Evolutionary conservation across 306 rosid species (phyloP), one percentile per base, ranked within the genome.

Genomic region (Castanea mollissima): DNA sequence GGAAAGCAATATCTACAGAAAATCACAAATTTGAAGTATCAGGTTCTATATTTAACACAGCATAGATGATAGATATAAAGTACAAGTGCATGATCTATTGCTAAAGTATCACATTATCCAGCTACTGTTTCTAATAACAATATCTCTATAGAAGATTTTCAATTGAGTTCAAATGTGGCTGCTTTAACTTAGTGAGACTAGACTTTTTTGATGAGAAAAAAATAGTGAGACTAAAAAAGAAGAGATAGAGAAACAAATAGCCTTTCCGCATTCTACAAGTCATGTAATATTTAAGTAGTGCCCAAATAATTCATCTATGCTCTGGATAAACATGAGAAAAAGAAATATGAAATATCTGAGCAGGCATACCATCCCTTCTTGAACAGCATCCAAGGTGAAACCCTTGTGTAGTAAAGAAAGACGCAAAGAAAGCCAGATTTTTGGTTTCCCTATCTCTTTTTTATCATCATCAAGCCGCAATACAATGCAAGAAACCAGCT

Each of bases 381-480:
- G 96, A 83, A 88, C 82, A 81, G 83, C 87, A 38, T 93, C 98
- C 80, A 95, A 82, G 72, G 79, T 85, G 78, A 86, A 85, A 85
- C 88, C 89, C 83, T 93, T 91, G 86, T 95, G 85, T 85, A 95
- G 83, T 85, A 85, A 78, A 16, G 99, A 95, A 77, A 95, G 95
- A 35, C 93, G 86, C 89, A 95, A 84, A 76, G 99, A 95, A 83
- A 95, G 94, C 97, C 97, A 95, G 74, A 95, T 88, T 90, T 93
- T 95, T 71, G 90, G 84, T 79, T 81, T 93, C 72, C 92, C 92
- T 55, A 78, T 89, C 72, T 95, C 98, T 83, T 88, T 95, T 78
- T 88, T 93, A 80, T 95, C 98, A 34, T 89, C 89, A 71, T 89
- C 97, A 78, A 93, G 75, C 79, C 79, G 84, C 78, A 95, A 76